Conservation (phyloP, 108 stramenopile species). For the Cyclotella sp. region DNA sequence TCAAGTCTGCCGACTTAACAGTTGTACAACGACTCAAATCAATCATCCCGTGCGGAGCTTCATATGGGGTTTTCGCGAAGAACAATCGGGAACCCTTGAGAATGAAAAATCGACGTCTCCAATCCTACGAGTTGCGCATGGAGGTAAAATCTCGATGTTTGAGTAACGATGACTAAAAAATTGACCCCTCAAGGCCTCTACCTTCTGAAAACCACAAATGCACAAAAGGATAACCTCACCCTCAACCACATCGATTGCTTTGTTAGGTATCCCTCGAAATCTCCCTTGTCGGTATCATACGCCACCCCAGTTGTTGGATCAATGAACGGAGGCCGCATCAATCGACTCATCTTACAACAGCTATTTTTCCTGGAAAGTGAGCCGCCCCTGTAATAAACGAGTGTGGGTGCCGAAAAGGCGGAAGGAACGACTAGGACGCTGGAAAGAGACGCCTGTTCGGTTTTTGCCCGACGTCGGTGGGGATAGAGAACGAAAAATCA, state of each 20-base stretch:
- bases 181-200: background rate
- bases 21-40: conserved; percentile 95
- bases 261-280: conserved; percentile 92
- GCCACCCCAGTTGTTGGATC: conserved; percentile 85
- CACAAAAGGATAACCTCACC: conserved; percentile 50
- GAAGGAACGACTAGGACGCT: too few species aligned
- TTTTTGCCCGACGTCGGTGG: too few species aligned
- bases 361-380: background rate
- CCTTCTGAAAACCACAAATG: background rate
- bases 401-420: too few species aligned
- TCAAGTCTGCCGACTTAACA: conserved; percentile 98
- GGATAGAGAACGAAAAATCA: too few species aligned
- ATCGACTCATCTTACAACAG: conserved; percentile 30
- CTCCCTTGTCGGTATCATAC: conserved; percentile 85
- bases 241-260: conserved; percentile 93
- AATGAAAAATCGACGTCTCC: conserved; percentile 98
- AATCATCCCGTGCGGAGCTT: conserved; percentile 92
- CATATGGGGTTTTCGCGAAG: conserved; percentile 87
- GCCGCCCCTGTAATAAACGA: too few species aligned
- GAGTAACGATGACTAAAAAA: too few species aligned
- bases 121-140: conserved; percentile 87
- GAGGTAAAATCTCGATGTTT: background rate
- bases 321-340: conserved; percentile 79
- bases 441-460: too few species aligned
- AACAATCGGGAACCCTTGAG: conserved; percentile 97